phyloP scores from a whole-genome alignment of 129 eudicot species.

The Dittrichia graveolens region DNA sequence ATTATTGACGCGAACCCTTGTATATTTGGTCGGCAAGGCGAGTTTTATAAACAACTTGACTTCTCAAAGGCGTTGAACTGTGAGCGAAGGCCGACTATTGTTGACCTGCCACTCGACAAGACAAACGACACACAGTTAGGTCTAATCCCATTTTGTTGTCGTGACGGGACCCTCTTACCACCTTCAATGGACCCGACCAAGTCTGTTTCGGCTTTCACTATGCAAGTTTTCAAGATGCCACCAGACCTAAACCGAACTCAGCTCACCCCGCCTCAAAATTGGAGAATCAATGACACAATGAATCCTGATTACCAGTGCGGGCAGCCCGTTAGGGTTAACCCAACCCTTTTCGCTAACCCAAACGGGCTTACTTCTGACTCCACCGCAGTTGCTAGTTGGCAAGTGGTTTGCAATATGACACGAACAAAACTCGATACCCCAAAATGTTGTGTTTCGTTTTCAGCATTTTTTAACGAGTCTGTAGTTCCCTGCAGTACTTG shows the following conservation, averaged over 20 bases:
- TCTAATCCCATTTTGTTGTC: slow-evolving; percentile 65
- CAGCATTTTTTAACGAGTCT: slow-evolving; percentile 56
- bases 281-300: slow-evolving; percentile 54
- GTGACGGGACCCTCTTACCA: slow-evolving; percentile 63
- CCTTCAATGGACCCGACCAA: slow-evolving; percentile 46
- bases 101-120: slow-evolving; percentile 63
- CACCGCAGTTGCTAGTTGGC: slow-evolving; percentile 67
- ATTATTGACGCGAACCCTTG: slow-evolving; percentile 52
- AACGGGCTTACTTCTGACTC: slow-evolving; percentile 46
- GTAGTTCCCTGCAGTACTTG: slow-evolving; percentile 69
- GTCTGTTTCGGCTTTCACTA: slow-evolving; percentile 50
- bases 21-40: slow-evolving; percentile 63
- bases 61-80: slow-evolving; percentile 59
- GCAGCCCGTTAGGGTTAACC: slow-evolving; percentile 55
- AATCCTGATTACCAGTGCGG: slow-evolving; percentile 52
- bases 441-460: slow-evolving; percentile 73
- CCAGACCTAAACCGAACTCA: slow-evolving; percentile 56
- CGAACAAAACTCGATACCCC: slow-evolving; percentile 27
- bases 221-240: slow-evolving; percentile 76
- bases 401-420: slow-evolving; percentile 60
- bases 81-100: slow-evolving; percentile 58
- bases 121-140: slow-evolving; percentile 57
- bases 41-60: slow-evolving; percentile 49
- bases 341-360: slow-evolving; percentile 51
- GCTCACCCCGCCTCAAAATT: slow-evolving; percentile 64